Base-by-base conservation (phyloP, 148 eudicot species). In the Rhododendron kiyosumense region DNA sequence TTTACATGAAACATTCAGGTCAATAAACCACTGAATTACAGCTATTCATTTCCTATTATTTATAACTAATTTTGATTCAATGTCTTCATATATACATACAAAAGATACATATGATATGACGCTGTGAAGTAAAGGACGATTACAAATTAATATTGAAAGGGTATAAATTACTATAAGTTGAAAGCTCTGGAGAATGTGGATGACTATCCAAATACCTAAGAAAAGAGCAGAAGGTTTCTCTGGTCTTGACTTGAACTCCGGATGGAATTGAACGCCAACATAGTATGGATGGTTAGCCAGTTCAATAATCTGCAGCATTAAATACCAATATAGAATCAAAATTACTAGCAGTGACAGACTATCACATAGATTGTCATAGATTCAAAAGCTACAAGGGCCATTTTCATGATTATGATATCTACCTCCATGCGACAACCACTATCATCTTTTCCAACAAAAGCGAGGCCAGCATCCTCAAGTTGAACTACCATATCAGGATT, bases 341-440 rank as follows among this genome's bases (percentile, higher is more conserved):
- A 57, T 57, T 7, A 76, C 32, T 13, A 46, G 14, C 13, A 38
- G 69, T 54, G 84, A 81, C 20, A 51, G n/a, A 45, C 73, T 13
- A 65, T 36, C 38, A 0, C 30, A 28, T 36, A 2, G 7, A 38
- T 36, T 24, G 73, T 26, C 13, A n/a, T 9, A 67, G 13, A 63
- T 63, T 63, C 49, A n/a, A 38, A 45, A 43, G 28, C 28, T 54
- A 24, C 34, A 45, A 61, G 46, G 78, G 20, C 49, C 22, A 54
- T 61, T 52, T 61, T 67, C 15, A 46, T 84, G 32, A n/a, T 51
- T 26, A 3, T 51, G 86, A 84, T 4, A 88, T 69, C 48, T 88
- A 95, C 99, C 99, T 97, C 98, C 99, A 97, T 97, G 43, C 99
- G 96, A 87, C 88, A 83, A 52, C 98, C 96, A 84, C 88, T 97